Evolutionary conservation across 202 grass and related monocot genomes (phyloP), one percentile per base, ranked within the genome.

Genomic region (Tripidium arundinaceum): DNA sequence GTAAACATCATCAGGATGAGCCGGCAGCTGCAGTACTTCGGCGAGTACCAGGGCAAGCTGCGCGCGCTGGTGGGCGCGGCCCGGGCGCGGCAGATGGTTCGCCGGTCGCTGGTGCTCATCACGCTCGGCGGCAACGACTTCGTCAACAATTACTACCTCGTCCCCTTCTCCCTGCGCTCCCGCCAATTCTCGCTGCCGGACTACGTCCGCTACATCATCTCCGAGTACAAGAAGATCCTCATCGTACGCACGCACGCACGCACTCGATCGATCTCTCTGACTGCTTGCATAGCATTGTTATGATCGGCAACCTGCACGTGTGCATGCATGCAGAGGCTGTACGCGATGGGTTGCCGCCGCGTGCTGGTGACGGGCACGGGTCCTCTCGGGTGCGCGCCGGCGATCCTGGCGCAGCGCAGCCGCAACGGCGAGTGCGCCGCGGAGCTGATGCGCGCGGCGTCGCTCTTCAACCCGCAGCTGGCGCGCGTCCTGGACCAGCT

Each of bases 81-180:
- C 15, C 75, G 86, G 81, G 89, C 87, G 11, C 65, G 62, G 14
- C 80, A 50, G 75, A 2, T 92, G 6, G 94, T 97, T 36, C 89
- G 88, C 65, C 19, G 78, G 19, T 89, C 87, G 34, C 85, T 97
- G 10, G 83, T 84, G 24, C 86, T 97, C 68, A 84, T 97, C 77
- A 94, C 89, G 16, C 79, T 97, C 8, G 94, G 94, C 74, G 94
- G 94, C 43, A 97, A 97, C 68, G 94, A 97, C 52, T 97, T 97
- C 43, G 94, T 97, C 5, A 97, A 97, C 84, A 97, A 97, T 80
- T 97, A 94, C 76, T 97, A 85, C 68, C 86, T 94, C 58, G 52
- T 94, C 34, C 95, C 92, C 65, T 94, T 77, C 76, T 98, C 95
- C 45, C 74, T 85, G 1, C 87, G 95, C 58, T 98, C 95, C 59